Percentiles rank a stretch among this genome's conserved stretches.
Evolutionary conservation across 805 yeast species (phyloP).

Genomic region (Vanderwaltozyma yarrowii): DNA sequence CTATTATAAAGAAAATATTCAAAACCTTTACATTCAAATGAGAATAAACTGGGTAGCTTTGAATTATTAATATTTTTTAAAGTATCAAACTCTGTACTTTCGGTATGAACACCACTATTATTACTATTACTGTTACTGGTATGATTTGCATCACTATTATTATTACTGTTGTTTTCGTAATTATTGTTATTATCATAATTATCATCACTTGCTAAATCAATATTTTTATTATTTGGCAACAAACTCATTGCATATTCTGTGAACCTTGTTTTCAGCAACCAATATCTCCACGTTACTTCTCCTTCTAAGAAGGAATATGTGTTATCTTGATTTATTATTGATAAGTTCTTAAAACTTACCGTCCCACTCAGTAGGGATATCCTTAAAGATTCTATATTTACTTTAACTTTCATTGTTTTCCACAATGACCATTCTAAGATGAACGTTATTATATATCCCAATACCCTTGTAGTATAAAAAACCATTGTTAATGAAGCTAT

Average conservation of each 20-base stretch:
- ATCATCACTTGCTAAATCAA: neutral
- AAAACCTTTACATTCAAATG: conserved; percentile 58
- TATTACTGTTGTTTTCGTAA: neutral
- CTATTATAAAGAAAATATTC: conserved; percentile 81
- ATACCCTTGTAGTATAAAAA: conserved; percentile 65
- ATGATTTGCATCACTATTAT: neutral
- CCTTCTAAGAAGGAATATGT: conserved; percentile 64
- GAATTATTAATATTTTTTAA: neutral
- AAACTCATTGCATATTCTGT: conserved; percentile 8
- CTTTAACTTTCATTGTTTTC: conserved; percentile 45
- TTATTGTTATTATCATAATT: neutral
- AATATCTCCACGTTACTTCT: conserved; percentile 81
- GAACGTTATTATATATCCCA: conserved; percentile 50
- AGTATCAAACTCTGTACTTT: no score
- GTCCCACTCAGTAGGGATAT: conserved; percentile 78
- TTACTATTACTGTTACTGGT: neutral
- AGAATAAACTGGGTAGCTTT: conserved; percentile 44
- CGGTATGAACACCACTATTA: no score
- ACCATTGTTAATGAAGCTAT: conserved; percentile 51
- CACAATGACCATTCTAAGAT: conserved; percentile 48
- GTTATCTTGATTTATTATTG: conserved; percentile 62
- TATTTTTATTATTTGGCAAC: neutral
- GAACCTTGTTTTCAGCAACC: conserved; percentile 46
- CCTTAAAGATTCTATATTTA: conserved; percentile 65
- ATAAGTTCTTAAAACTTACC: conserved; percentile 62